Evolutionary conservation across 2,329 filamentous ascomycete species (phyloP).

Genomic region (Beauveria sp.): DNA sequence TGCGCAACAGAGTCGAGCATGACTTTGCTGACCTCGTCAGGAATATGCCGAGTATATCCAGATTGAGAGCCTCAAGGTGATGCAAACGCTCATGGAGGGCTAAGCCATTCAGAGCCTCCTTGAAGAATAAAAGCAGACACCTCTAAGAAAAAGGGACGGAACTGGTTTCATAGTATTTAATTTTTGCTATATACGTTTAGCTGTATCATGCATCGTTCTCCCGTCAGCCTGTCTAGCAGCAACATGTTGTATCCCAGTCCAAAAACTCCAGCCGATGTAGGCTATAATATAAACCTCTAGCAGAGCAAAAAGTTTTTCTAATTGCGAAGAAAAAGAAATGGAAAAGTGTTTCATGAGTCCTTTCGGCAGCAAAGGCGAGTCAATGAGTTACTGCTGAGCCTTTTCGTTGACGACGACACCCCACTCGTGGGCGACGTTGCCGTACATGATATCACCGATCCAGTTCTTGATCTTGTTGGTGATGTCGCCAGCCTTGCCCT

Average conservation of each 20-base stretch:
- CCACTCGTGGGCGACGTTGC: slow-evolving; percentile 60
- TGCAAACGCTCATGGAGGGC: slow-evolving; percentile 11
- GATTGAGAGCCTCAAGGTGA: slow-evolving; percentile 16
- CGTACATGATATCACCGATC: slow-evolving; percentile 69
- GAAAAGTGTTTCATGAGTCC: background rate
- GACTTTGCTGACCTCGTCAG: slow-evolving; percentile 14
- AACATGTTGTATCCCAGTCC: slow-evolving; percentile 1
- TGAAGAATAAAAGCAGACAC: too few species aligned
- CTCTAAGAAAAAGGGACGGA: background rate
- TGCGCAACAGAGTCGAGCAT: background rate
- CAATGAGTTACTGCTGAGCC: slow-evolving; percentile 22
- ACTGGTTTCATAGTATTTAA: background rate
- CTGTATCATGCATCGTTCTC: background rate
- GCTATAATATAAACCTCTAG: slow-evolving; percentile 7
- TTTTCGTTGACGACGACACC: slow-evolving; percentile 60
- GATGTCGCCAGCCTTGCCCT: slow-evolving; percentile 42
- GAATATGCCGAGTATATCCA: slow-evolving; percentile 21
- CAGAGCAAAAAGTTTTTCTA: slow-evolving; percentile 3
- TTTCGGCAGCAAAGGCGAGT: background rate
- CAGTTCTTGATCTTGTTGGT: slow-evolving; percentile 58
- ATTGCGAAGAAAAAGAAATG: background rate
- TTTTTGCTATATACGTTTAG: slow-evolving; percentile 11
- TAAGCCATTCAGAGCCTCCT: background rate
- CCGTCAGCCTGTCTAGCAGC: background rate
- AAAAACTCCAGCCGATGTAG: slow-evolving; percentile 12